Percentiles rank a stretch among this genome's conserved stretches.
phyloP scores from a whole-genome alignment of 2,329 filamentous ascomycete species.

The Calycina herbarum region DNA sequence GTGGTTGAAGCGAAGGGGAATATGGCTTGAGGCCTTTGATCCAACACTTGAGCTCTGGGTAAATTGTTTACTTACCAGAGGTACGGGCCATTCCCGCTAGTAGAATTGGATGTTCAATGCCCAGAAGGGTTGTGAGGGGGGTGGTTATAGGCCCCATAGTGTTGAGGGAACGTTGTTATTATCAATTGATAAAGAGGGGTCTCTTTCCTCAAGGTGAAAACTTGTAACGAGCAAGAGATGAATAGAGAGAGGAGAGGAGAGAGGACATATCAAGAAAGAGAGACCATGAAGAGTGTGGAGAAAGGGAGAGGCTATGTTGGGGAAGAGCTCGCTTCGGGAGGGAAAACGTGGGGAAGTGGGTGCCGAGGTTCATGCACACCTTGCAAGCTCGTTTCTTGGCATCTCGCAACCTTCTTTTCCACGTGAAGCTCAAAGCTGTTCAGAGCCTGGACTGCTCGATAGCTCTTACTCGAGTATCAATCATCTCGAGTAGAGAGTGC shows the following conservation, averaged over 20 bases:
- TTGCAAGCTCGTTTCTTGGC: not conserved
- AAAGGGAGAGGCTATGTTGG: not conserved
- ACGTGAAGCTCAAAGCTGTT: not conserved
- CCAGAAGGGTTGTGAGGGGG: constrained; percentile 74
- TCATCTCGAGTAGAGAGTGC: too few species aligned
- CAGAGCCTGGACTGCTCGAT: too few species aligned
- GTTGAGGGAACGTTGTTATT: not conserved
- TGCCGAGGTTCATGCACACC: not conserved
- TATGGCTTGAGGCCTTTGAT: not conserved
- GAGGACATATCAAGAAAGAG: not conserved
- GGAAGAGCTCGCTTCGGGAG: not conserved
- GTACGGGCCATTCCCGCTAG: constrained; percentile 93
- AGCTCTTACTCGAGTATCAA: too few species aligned
- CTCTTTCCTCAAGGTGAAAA: not conserved
- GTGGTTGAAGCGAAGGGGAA: not conserved
- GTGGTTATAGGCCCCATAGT: constrained; percentile 57
- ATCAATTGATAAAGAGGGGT: not conserved
- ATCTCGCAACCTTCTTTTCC: not conserved
- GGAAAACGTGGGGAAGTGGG: constrained; percentile 1
- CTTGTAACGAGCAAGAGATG: not conserved
- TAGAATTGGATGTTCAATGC: constrained; percentile 84
- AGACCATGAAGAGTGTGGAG: not conserved
- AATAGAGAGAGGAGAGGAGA: not conserved
- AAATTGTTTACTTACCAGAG: constrained; percentile 49
- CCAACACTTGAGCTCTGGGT: not conserved